Evolutionary conservation across 768 basidiomycete species (phyloP).

Genomic region (Boletus subparvulus): DNA sequence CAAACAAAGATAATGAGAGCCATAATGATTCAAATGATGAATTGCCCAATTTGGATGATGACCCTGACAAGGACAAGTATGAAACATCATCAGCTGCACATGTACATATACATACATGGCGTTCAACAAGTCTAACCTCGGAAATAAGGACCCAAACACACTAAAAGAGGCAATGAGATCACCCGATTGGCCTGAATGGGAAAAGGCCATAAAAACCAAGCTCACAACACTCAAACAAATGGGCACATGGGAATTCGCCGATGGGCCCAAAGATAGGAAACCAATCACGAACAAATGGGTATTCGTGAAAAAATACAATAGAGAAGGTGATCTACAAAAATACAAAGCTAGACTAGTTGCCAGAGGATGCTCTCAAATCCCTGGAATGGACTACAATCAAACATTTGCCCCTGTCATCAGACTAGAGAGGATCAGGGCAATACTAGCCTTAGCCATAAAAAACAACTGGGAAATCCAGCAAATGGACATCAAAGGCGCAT

Average conservation of each 20-base stretch:
- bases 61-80: no score
- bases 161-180: not conserved
- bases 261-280: constrained; percentile 24
- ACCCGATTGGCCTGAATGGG: not conserved
- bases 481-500: constrained; percentile 31
- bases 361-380: constrained; percentile 38
- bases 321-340: constrained; percentile 4
- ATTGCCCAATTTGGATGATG: no score
- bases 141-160: not conserved
- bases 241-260: constrained; percentile 22
- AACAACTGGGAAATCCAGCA: constrained; percentile 29
- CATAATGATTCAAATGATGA: no score
- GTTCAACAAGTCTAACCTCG: no score
- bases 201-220: not conserved
- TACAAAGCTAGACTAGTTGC: constrained; percentile 39
- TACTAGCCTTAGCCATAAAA: constrained; percentile 20
- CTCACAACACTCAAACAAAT: not conserved
- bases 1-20: no score
- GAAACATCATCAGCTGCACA: no score
- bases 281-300: constrained; percentile 34
- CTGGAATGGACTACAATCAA: constrained; percentile 37
- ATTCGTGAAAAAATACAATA: not conserved
- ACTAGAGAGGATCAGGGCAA: constrained; percentile 18
- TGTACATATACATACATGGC: no score
- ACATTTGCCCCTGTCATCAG: constrained; percentile 33